Percentiles rank a stretch among this genome's conserved stretches.
phyloP scores from a whole-genome alignment of 768 basidiomycete genomes.

The Hydnomerulius pinastri region DNA sequence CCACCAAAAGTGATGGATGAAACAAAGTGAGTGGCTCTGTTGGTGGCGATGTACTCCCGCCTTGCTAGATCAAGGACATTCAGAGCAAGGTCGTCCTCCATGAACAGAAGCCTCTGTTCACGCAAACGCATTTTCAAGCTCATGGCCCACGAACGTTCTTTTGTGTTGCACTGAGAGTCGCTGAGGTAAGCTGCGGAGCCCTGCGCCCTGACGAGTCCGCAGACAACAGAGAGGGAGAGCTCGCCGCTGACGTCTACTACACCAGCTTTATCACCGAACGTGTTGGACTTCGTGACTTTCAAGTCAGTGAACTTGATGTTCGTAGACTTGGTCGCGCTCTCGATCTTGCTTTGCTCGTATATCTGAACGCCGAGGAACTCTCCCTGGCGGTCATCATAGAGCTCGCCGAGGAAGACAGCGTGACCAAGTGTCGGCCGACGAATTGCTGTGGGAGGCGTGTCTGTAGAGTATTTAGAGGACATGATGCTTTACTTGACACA shows the following conservation, averaged over 20 bases:
- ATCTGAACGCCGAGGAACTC: not conserved
- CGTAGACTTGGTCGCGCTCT: not conserved
- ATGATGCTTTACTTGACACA: too few species aligned
- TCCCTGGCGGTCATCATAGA: not conserved
- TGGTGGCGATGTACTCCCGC: not conserved
- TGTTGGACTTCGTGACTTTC: not conserved
- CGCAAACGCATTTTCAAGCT: not conserved
- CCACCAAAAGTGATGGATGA: not conserved
- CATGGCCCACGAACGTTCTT: not conserved
- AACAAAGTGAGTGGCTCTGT: not conserved
- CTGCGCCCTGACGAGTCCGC: not conserved
- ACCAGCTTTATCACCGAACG: not conserved
- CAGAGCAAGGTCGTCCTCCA: not conserved
- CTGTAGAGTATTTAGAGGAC: too few species aligned
- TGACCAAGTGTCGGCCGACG: not conserved
- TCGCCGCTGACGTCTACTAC: not conserved
- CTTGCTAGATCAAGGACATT: not conserved
- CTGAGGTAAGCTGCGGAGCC: not conserved
- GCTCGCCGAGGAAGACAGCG: not conserved
- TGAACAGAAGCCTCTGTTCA: not conserved
- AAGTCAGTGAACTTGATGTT: not conserved
- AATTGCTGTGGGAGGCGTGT: too few species aligned
- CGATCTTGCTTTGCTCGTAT: not conserved
- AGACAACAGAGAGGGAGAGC: not conserved
- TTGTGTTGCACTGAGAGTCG: not conserved